Evolutionary conservation across 495 filamentous ascomycete species (phyloP).

Genomic region (Pyronema omphalodes): DNA sequence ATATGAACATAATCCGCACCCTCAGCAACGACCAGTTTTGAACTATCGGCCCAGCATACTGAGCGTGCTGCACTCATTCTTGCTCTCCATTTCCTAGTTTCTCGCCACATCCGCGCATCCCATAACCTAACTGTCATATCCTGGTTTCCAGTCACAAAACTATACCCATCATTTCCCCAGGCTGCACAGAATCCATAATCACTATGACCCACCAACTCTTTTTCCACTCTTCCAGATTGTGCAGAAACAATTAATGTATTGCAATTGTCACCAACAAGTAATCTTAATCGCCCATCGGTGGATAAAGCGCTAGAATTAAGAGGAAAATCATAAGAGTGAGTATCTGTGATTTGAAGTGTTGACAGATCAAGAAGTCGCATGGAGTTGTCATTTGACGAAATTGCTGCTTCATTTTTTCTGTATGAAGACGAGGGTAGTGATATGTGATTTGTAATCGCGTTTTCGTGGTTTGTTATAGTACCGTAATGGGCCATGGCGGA

Average conservation of each 20-base stretch:
- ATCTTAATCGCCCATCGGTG: constrained; percentile 60
- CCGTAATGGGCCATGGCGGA: constrained; percentile 36
- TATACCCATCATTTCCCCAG: constrained; percentile 78
- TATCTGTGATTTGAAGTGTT: constrained; percentile 39
- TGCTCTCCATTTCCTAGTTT: constrained; percentile 26
- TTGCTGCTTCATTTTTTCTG: constrained; percentile 43
- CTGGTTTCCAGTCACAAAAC: constrained; percentile 79
- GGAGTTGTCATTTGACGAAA: constrained; percentile 66
- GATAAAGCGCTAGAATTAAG: constrained; percentile 75
- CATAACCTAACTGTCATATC: constrained; percentile 71
- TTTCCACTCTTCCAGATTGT: constrained; percentile 38
- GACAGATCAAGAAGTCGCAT: constrained; percentile 61
- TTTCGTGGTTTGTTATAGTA: constrained; percentile 43
- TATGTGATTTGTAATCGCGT: constrained; percentile 77
- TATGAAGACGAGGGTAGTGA: constrained; percentile 46
- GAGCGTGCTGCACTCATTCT: constrained; percentile 60
- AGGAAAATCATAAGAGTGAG: constrained; percentile 41
- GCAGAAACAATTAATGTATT: constrained; percentile 44
- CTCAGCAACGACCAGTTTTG: constrained; percentile 61
- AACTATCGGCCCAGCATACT: constrained; percentile 47
- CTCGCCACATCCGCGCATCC: constrained; percentile 42
- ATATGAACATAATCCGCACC: constrained; percentile 68
- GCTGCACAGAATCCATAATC: constrained; percentile 81
- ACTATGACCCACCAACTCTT: constrained; percentile 46
- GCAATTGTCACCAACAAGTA: constrained; percentile 50